Conservation (phyloP, 768 basidiomycete genomes). For the Rhizopogon vesiculosus region DNA sequence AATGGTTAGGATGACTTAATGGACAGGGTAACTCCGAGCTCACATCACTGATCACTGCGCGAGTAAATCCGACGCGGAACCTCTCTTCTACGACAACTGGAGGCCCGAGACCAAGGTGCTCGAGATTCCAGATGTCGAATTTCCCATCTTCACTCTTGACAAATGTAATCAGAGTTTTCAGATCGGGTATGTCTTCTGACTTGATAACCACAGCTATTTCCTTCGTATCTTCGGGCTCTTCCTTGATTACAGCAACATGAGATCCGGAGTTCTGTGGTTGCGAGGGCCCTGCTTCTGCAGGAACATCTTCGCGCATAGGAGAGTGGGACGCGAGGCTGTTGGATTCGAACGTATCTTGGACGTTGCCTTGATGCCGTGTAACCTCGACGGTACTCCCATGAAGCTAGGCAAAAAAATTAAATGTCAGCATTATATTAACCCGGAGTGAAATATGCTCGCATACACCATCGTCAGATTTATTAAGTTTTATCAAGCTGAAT, state of each 20-base stretch:
- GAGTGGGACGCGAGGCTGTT: background rate
- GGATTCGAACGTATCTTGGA: background rate
- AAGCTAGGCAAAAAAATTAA: background rate
- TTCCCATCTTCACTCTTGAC: slow-evolving; percentile 6
- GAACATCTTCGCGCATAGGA: background rate
- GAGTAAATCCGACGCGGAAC: slow-evolving; percentile 6
- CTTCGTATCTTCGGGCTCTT: background rate
- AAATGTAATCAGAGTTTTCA: background rate
- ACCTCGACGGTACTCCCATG: background rate
- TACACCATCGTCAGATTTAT: background rate
- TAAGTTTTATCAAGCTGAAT: background rate
- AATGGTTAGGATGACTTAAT: background rate
- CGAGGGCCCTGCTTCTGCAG: background rate
- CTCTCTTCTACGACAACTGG: slow-evolving; percentile 4
- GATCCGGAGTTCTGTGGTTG: background rate
- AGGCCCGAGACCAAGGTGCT: slow-evolving; percentile 7
- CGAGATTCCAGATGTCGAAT: slow-evolving; percentile 6
- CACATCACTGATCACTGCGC: slow-evolving; percentile 14
- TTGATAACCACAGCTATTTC: slow-evolving; percentile 4
- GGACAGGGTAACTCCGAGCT: background rate
- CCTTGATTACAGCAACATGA: background rate
- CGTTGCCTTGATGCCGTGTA: background rate
- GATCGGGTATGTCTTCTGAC: slow-evolving; percentile 1
- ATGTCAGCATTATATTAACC: background rate
- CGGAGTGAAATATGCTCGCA: background rate